These are phyloP conservation scores for Oryza longistaminata DNA, from an alignment of 176 grass and related monocot species.

Conservation along the genomic window DNA sequence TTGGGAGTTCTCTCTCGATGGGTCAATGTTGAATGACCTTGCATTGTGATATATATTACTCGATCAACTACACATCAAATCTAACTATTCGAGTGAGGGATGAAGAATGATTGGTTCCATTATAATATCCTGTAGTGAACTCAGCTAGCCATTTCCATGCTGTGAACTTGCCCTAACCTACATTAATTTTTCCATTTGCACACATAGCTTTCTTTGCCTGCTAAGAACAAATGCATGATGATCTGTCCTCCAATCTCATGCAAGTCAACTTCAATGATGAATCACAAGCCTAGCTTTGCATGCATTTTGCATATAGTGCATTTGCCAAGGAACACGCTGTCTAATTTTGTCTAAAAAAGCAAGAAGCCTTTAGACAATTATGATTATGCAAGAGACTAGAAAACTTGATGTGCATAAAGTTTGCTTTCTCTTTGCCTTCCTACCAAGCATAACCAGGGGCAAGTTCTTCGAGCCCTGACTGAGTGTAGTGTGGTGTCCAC, in stretches of 20 bases:
- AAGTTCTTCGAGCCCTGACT: not conserved
- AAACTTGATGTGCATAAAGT: not conserved
- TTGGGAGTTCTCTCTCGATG: not conserved
- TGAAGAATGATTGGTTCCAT: slow-evolving; percentile 29
- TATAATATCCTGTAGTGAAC: slow-evolving; percentile 15
- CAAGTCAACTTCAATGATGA: slow-evolving; percentile 32
- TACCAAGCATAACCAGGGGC: not conserved
- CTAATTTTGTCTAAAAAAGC: slow-evolving; percentile 32
- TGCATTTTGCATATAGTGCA: not conserved
- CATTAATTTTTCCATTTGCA: not conserved
- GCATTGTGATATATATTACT: not conserved
- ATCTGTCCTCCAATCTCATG: slow-evolving; percentile 39
- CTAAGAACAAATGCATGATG: slow-evolving; percentile 30
- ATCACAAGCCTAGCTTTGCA: slow-evolving; percentile 15
- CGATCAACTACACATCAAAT: not conserved
- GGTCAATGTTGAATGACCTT: slow-evolving; percentile 14
- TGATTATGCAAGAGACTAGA: slow-evolving; percentile 44
- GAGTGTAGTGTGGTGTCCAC: slow-evolving; percentile 21
- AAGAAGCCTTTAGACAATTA: slow-evolving; percentile 44
- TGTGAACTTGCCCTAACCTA: not conserved
- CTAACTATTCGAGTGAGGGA: not conserved
- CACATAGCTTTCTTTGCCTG: slow-evolving; percentile 25
- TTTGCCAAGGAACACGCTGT: slow-evolving; percentile 10
- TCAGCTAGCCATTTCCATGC: not conserved
- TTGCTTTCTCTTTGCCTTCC: not conserved